phyloP scores from a whole-genome alignment of 345 rosid species.

The Acer yangbiense region DNA sequence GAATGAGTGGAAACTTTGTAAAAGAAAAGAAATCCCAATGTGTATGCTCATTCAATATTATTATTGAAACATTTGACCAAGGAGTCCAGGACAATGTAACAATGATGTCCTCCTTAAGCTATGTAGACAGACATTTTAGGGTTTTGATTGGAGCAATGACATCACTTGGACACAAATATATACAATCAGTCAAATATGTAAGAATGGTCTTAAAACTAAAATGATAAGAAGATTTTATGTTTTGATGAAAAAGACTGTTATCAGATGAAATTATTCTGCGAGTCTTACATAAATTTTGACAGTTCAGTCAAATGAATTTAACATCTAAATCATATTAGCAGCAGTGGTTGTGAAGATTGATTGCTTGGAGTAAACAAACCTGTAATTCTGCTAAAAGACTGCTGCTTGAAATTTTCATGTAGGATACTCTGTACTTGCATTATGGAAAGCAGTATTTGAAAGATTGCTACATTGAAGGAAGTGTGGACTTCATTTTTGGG shows the following conservation, averaged over 20 bases:
- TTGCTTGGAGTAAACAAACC: neutral
- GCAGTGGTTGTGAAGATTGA: neutral
- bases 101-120: neutral
- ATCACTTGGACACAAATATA: neutral
- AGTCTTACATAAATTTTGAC: neutral
- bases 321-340: neutral
- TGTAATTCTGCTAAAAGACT: conserved; percentile 4
- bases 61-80: neutral
- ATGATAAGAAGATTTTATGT: neutral
- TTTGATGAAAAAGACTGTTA: neutral
- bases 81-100: neutral
- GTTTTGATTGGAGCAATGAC: neutral
- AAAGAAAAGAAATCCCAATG: neutral
- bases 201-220: neutral
- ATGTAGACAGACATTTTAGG: neutral
- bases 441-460: conserved; percentile 86
- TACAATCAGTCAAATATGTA: neutral
- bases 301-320: neutral
- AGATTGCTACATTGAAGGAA: conserved; percentile 91
- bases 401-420: conserved; percentile 24
- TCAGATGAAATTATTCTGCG: neutral
- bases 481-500: conserved; percentile 94
- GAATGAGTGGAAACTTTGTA: neutral
- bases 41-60: neutral
- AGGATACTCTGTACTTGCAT: conserved; percentile 96